Conservation (phyloP, 2,329 filamentous ascomycete species). For the Eutypella sp. region DNA sequence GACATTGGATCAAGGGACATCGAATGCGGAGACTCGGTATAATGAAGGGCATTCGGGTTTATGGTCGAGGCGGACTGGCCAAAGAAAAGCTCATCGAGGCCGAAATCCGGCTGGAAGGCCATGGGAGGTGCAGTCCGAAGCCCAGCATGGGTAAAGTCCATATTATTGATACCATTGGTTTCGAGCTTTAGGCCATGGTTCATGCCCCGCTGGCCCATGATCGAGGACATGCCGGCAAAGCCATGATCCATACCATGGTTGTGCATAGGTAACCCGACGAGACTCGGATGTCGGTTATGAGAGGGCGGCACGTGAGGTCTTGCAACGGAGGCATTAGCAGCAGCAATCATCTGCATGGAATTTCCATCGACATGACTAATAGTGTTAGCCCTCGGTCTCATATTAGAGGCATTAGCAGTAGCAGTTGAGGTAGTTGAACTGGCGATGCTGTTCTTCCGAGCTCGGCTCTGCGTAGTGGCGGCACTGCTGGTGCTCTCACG, state of each 20-base stretch:
- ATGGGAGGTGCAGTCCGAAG: slow-evolving; percentile 73
- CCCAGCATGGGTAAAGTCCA: slow-evolving; percentile 58
- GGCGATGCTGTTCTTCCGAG: slow-evolving; percentile 88
- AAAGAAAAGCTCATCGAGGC: slow-evolving; percentile 67
- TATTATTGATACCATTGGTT: slow-evolving; percentile 61
- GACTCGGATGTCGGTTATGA: slow-evolving; percentile 70
- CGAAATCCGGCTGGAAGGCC: slow-evolving; percentile 59
- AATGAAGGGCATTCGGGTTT: slow-evolving; percentile 74
- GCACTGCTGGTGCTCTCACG: slow-evolving; percentile 82
- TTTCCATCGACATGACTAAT: slow-evolving; percentile 86
- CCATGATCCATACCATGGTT: slow-evolving; percentile 48
- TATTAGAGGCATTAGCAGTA: slow-evolving; percentile 50
- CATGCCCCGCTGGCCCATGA: slow-evolving; percentile 61
- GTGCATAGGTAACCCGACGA: slow-evolving; percentile 61
- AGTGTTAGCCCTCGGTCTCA: slow-evolving; percentile 89
- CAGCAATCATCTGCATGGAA: slow-evolving; percentile 67
- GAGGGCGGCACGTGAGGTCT: slow-evolving; percentile 41
- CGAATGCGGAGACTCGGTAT: slow-evolving; percentile 69
- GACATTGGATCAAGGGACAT: slow-evolving; percentile 59
- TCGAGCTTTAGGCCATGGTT: slow-evolving; percentile 75
- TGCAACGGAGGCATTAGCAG: slow-evolving; percentile 50
- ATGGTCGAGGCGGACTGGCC: slow-evolving; percentile 60
- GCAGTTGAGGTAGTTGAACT: slow-evolving; percentile 44
- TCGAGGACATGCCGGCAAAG: slow-evolving; percentile 68
- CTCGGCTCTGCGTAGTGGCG: slow-evolving; percentile 61